Evolutionary conservation across 129 eudicot genomes (phyloP), one percentile per base, ranked within the genome.

Genomic region (Helianthus tuberosus): DNA sequence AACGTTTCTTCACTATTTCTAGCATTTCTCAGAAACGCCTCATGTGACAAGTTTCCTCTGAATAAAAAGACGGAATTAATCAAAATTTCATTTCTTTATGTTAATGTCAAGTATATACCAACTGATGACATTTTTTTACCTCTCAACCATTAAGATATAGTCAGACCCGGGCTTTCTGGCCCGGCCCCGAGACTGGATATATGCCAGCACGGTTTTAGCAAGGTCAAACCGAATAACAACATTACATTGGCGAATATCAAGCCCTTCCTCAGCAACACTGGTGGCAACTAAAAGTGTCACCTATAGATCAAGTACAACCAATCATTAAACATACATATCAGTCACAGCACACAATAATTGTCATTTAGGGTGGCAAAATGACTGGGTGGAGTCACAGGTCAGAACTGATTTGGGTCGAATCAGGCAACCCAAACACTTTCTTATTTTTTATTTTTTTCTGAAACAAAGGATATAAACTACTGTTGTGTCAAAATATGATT

Each of bases 261-360:
- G 99, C 36, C 99, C 99, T 88, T 94, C 99, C 88, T 94, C 99
- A 64, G 99, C 99, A 73, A 94, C 99, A 81, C 99, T 94, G 55
- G 99, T 94, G 80, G 99, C 99, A 83, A 94, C 99, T 79, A 94
- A 76, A 81, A 94, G 84, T 23, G 97, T 91, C 65, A 94, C 97
- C 99, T 94, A 74, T 9, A 80, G 20, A 48, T 41, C 13, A 71
- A 41, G 71, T 62, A 44, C 58, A 69, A 63, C 35, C 15, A 65
- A 58, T 13, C 17, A 75, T 61, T 65, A 71, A 75, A 47, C 52
- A 50, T 27, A 39, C 13, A 80, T 14, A 57, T 48, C 6, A 57
- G 68, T 66, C 47, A 23, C 64, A 65, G 27, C 12, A 48, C 52
- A 51, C 15, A 16, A 9, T n/a, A 44, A 73, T 17, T 4, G 17